Evolutionary conservation across 768 basidiomycete species (phyloP).

Genomic region (Cystofilobasidium macerans): DNA sequence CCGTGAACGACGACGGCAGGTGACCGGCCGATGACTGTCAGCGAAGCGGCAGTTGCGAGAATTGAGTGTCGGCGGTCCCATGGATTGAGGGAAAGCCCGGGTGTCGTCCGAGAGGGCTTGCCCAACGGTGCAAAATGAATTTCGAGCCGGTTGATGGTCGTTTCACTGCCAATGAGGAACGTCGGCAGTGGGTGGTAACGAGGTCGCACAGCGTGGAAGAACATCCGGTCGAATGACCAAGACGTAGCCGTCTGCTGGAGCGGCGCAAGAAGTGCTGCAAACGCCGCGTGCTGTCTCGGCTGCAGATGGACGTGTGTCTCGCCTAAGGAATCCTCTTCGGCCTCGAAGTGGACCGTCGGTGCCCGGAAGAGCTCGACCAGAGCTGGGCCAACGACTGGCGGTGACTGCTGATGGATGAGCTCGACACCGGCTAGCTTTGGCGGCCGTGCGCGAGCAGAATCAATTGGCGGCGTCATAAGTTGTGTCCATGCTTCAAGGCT

Average conservation of each 20-base stretch:
- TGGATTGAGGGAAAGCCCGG: slow-evolving; percentile 12
- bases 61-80: slow-evolving; percentile 1
- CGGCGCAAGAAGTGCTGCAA: not conserved
- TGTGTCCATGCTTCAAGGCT: not conserved
- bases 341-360: not conserved
- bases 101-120: not conserved
- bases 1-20: not conserved
- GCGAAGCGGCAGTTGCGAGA: not conserved
- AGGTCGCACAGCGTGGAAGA: not conserved
- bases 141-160: not conserved
- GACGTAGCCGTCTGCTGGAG: not conserved
- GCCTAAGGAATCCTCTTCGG: not conserved
- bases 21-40: not conserved
- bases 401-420: not conserved
- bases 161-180: not conserved
- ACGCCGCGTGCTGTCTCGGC: not conserved
- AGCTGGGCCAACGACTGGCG: not conserved
- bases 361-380: not conserved
- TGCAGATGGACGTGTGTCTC: slow-evolving; percentile 4
- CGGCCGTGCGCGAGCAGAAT: not conserved
- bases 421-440: not conserved
- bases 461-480: not conserved
- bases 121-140: not conserved
- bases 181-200: not conserved
- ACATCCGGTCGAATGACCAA: not conserved